These are phyloP conservation scores for Fraxinus latifolia DNA, from an alignment of 305 asterid genomes.

Conservation along the genomic window DNA sequence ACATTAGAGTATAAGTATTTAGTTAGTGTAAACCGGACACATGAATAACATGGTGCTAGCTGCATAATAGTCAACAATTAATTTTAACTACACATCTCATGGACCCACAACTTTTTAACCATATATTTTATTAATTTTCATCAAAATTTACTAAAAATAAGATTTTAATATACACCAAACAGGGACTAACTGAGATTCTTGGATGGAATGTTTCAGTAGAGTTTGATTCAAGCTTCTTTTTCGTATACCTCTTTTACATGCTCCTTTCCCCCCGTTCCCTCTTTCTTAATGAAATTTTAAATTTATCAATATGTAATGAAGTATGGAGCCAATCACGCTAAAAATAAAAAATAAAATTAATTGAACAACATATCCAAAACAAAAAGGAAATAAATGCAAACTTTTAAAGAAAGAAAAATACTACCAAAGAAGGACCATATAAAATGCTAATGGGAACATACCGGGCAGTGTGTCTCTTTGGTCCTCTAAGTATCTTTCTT, in stretches of 20 bases:
- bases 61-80: not conserved
- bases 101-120: not conserved
- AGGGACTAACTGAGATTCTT: not conserved
- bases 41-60: not conserved
- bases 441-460: conserved; percentile 24
- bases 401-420: conserved; percentile 6
- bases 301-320: not conserved
- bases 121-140: not conserved
- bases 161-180: not conserved
- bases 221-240: not conserved
- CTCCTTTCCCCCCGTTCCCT: not conserved
- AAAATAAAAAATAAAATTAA: not conserved
- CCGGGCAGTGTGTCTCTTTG: conserved; percentile 65
- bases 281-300: not conserved
- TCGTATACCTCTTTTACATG: not conserved
- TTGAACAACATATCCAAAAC: conserved; percentile 16
- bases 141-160: not conserved
- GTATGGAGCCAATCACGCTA: not conserved
- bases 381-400: not conserved
- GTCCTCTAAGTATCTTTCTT: conserved; percentile 55
- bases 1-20: not conserved
- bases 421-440: conserved; percentile 3
- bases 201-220: not conserved
- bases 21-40: not conserved
- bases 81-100: not conserved